These are phyloP conservation scores for Starmera pachycereana DNA, from an alignment of 805 yeast genomes.

Conservation along the genomic window DNA sequence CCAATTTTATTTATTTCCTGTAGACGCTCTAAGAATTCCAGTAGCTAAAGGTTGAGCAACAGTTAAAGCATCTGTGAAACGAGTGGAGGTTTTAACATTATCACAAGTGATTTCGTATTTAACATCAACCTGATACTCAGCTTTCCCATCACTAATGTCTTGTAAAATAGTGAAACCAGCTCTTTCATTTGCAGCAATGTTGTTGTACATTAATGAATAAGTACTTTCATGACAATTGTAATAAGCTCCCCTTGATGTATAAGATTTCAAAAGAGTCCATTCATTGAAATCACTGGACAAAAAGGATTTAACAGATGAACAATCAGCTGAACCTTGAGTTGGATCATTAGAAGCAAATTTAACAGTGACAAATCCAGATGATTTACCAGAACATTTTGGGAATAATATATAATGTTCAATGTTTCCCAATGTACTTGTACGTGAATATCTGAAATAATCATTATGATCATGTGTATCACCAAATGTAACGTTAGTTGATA, in stretches of 20 bases:
- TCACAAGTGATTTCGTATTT: constrained; percentile 10
- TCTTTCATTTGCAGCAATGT: constrained; percentile 18
- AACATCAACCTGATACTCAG: constrained; percentile 4
- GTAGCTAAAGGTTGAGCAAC: no score
- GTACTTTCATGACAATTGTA: constrained; percentile 18
- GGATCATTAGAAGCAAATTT: constrained; percentile 8
- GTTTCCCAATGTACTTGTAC: constrained; percentile 22
- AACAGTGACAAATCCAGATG: constrained; percentile 19
- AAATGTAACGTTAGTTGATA: constrained; percentile 20
- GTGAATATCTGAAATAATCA: constrained; percentile 15
- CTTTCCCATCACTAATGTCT: constrained; percentile 3
- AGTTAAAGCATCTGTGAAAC: no score
- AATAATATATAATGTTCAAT: constrained; percentile 23
- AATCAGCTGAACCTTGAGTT: constrained; percentile 12
- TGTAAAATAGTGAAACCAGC: constrained; percentile 24
- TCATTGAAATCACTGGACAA: constrained; percentile 22
- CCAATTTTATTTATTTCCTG: no score
- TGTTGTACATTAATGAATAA: constrained; percentile 11
- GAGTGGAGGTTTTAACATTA: background rate
- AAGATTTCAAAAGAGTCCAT: constrained; percentile 21
- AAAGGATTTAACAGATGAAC: constrained; percentile 11
- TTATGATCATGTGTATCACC: constrained; percentile 10
- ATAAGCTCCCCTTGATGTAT: constrained; percentile 3
- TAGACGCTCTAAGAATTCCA: no score
- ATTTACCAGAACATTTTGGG: constrained; percentile 20